phyloP scores from a whole-genome alignment of 345 rosid genomes.

The Cochlearia excelsa region DNA sequence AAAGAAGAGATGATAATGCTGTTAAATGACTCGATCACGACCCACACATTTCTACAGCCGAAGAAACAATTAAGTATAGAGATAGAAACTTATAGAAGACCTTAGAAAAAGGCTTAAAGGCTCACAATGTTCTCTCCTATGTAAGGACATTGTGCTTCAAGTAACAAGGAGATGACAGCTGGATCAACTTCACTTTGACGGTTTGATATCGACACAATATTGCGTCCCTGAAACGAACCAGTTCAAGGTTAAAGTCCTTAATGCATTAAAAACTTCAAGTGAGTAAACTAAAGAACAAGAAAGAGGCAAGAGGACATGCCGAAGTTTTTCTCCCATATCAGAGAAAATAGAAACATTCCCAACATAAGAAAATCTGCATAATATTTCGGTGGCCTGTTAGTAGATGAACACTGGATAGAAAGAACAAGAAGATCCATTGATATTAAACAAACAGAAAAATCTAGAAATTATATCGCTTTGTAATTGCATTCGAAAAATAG shows the following conservation, averaged over 20 bases:
- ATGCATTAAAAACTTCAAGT: too few relatives aligned
- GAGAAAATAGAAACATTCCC: slow-evolving; percentile 64
- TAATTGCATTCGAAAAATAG: not conserved
- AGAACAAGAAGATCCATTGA: slow-evolving; percentile 10
- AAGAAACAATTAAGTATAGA: too few relatives aligned
- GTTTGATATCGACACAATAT: slow-evolving; percentile 78
- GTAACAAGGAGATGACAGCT: slow-evolving; percentile 73
- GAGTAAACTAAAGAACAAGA: slow-evolving; percentile 5
- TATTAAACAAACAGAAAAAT: slow-evolving; percentile 14
- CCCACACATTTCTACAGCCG: too few relatives aligned
- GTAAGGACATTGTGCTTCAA: slow-evolving; percentile 63
- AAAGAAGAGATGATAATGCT: too few relatives aligned
- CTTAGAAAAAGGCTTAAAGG: too few relatives aligned
- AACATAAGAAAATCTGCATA: slow-evolving; percentile 73
- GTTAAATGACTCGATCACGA: too few relatives aligned
- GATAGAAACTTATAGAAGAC: too few relatives aligned
- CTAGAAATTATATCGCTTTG: not conserved
- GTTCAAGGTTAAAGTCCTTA: slow-evolving; percentile 6
- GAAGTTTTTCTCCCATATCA: slow-evolving; percentile 71
- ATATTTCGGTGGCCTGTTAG: slow-evolving; percentile 18
- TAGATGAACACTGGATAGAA: slow-evolving; percentile 12
- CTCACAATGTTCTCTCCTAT: slow-evolving; percentile 75
- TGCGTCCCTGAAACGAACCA: slow-evolving; percentile 72
- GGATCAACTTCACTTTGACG: slow-evolving; percentile 99
- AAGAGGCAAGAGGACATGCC: slow-evolving; percentile 47